Evolutionary conservation across 257 asterid species (phyloP).

Genomic region (Solanum chilense): DNA sequence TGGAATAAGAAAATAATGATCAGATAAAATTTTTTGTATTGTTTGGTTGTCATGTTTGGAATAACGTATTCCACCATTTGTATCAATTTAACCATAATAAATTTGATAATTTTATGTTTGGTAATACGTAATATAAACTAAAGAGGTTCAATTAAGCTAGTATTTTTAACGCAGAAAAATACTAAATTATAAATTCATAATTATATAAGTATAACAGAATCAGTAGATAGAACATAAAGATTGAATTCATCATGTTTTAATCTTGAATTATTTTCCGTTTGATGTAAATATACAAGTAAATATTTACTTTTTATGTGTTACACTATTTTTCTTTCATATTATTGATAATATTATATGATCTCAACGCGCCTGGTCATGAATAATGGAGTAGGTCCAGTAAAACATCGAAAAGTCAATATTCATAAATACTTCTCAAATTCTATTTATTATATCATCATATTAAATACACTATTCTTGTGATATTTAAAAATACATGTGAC

Average conservation of each 20-base stretch:
- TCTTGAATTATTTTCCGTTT: neutral
- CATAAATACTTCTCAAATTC: neutral
- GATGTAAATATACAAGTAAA: neutral
- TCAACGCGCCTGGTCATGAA: neutral
- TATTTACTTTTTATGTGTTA: neutral
- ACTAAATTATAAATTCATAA: neutral
- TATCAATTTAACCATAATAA: neutral
- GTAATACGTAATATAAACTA: neutral
- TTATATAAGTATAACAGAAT: neutral
- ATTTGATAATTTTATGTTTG: neutral
- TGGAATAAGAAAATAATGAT: too few relatives aligned
- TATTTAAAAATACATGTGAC: neutral
- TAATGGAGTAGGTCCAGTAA: neutral
- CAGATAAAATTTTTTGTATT: accelerated
- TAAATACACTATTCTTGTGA: neutral
- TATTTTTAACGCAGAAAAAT: neutral
- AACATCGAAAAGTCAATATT: neutral
- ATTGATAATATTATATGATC: neutral
- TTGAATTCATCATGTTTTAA: neutral
- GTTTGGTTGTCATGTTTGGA: too few relatives aligned
- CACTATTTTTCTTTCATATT: neutral
- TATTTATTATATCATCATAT: neutral
- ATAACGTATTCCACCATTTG: too few relatives aligned
- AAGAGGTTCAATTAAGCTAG: neutral
- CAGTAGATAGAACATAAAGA: neutral